A percentile compares a stretch with the other conserved stretches of the same genome.
These are phyloP conservation scores for Verticillium dahliae DNA, from an alignment of 2,329 filamentous ascomycete genomes.

Conservation along the genomic window DNA sequence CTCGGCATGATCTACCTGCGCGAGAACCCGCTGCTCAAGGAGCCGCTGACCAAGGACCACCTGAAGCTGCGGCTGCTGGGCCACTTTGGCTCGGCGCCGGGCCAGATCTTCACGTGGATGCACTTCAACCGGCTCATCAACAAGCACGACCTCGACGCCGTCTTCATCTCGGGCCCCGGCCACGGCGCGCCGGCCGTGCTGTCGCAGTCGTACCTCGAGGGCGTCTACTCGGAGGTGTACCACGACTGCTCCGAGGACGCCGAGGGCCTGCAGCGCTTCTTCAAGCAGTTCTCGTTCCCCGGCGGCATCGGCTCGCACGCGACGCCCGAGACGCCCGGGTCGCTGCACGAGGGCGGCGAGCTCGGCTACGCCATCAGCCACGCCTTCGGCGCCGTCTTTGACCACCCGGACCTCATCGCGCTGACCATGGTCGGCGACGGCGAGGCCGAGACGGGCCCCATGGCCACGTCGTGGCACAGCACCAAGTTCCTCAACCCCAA, in stretches of 20 bases:
- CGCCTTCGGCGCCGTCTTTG: slow-evolving; percentile 71
- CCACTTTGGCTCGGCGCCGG: slow-evolving; percentile 76
- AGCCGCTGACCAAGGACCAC: slow-evolving; percentile 62
- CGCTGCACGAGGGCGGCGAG: slow-evolving; percentile 73
- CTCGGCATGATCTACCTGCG: slow-evolving; percentile 76
- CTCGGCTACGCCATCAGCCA: slow-evolving; percentile 77
- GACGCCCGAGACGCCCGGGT: slow-evolving; percentile 72
- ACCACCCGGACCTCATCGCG: slow-evolving; percentile 67
- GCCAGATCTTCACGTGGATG: slow-evolving; percentile 75
- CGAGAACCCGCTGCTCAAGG: slow-evolving; percentile 64
- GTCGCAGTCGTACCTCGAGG: slow-evolving; percentile 71
- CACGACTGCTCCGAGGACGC: slow-evolving; percentile 64
- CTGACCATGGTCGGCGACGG: slow-evolving; percentile 76
- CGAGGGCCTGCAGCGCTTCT: slow-evolving; percentile 67
- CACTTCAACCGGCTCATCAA: slow-evolving; percentile 79
- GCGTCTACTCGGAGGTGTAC: slow-evolving; percentile 71
- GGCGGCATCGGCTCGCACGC: slow-evolving; percentile 73
- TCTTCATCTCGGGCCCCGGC: slow-evolving; percentile 71
- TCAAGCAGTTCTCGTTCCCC: slow-evolving; percentile 79
- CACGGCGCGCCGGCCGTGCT: slow-evolving; percentile 73
- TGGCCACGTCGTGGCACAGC: slow-evolving; percentile 76
- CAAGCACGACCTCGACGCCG: slow-evolving; percentile 66
- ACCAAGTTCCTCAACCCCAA: slow-evolving; percentile 79
- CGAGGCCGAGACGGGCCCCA: slow-evolving; percentile 73
- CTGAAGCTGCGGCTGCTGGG: slow-evolving; percentile 69